These are phyloP conservation scores for Anisogramma anomala DNA, from an alignment of 2,329 filamentous ascomycete genomes.

Conservation along the genomic window DNA sequence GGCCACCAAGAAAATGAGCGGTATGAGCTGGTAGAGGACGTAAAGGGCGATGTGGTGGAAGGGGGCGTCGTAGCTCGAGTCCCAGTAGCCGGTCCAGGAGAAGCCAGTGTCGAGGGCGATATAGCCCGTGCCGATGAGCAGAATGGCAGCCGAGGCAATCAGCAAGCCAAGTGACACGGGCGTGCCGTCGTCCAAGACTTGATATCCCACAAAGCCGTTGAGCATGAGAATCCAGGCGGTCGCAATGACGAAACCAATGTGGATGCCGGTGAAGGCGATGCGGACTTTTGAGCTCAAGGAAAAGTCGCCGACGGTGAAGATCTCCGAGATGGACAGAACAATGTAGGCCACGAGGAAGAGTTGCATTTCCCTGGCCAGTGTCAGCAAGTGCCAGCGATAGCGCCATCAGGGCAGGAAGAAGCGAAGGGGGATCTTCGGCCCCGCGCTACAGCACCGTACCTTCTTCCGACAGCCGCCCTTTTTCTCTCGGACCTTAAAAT, in stretches of 20 bases:
- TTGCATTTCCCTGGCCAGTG: slow-evolving; percentile 75
- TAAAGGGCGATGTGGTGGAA: slow-evolving; percentile 72
- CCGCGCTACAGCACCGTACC: slow-evolving; percentile 41
- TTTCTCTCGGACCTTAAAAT: slow-evolving; percentile 77
- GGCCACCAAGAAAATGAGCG: slow-evolving; percentile 75
- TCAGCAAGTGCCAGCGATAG: slow-evolving; percentile 1
- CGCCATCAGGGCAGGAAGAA: slow-evolving; percentile 1
- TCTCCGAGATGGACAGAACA: slow-evolving; percentile 84
- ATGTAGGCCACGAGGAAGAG: slow-evolving; percentile 80
- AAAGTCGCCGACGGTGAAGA: slow-evolving; percentile 88
- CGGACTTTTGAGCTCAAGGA: slow-evolving; percentile 60
- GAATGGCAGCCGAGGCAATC: slow-evolving; percentile 51
- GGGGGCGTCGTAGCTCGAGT: slow-evolving; percentile 43
- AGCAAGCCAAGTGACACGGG: slow-evolving; percentile 70
- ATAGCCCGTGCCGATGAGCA: slow-evolving; percentile 88
- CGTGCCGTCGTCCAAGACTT: slow-evolving; percentile 88
- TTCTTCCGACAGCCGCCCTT: slow-evolving; percentile 83
- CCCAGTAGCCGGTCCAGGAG: slow-evolving; percentile 70
- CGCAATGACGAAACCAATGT: slow-evolving; percentile 79
- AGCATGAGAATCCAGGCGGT: slow-evolving; percentile 85
- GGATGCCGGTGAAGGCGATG: slow-evolving; percentile 75
- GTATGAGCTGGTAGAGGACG: slow-evolving; percentile 82
- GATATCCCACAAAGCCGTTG: slow-evolving; percentile 86
- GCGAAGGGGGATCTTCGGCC: background rate
- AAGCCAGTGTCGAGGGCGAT: slow-evolving; percentile 91